phyloP scores from a whole-genome alignment of 2,329 filamentous ascomycete species.

The Aureobasidium sp. region DNA sequence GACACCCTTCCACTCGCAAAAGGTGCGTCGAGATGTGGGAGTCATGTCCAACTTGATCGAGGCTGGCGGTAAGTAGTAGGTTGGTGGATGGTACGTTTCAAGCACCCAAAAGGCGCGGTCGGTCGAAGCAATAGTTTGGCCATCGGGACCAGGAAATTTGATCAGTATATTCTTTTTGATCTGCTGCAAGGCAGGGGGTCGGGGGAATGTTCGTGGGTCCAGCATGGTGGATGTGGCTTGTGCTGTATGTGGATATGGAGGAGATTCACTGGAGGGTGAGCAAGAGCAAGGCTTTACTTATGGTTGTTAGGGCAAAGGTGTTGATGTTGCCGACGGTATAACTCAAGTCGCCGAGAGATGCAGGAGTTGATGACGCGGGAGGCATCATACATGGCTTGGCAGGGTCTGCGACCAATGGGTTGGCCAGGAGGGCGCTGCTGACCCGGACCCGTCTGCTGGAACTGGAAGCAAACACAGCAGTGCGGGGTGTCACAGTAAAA shows the following conservation, averaged over 20 bases:
- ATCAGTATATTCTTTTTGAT: constrained; percentile 31
- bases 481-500: not conserved
- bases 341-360: not conserved
- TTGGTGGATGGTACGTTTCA: constrained; percentile 54
- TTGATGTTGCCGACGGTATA: not conserved
- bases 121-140: constrained; percentile 48
- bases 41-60: constrained; percentile 40
- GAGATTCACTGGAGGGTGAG: not conserved
- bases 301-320: not conserved
- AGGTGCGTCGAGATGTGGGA: constrained; percentile 38
- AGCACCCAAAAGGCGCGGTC: constrained; percentile 52
- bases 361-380: not conserved
- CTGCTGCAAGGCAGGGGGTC: constrained; percentile 43
- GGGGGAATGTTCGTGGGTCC: constrained; percentile 50
- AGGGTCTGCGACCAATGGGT: not conserved
- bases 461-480: not conserved
- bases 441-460: not conserved
- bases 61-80: constrained; percentile 51
- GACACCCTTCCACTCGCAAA: constrained; percentile 53
- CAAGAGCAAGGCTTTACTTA: not conserved
- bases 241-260: not conserved
- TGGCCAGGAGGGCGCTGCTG: not conserved
- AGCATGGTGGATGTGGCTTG: not conserved
- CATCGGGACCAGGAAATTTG: constrained; percentile 45
- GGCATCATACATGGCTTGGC: not conserved